Evolutionary conservation across 108 stramenopile species (phyloP), one percentile per base, ranked within the genome.

Genomic region (Asterionellopsis glacialis): DNA sequence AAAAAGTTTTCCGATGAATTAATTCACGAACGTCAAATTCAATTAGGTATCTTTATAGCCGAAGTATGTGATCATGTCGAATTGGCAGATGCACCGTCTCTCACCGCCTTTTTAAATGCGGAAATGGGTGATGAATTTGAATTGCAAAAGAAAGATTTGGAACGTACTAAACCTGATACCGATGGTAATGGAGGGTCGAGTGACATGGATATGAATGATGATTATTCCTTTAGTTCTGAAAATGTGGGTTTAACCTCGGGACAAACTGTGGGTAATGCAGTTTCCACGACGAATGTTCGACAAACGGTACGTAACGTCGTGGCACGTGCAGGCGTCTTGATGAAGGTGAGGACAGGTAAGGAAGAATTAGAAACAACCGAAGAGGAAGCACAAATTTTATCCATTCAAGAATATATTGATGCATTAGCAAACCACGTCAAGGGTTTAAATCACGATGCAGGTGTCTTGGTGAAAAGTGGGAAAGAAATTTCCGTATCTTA

Each of bases 91-190:
- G 73, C 89, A 33, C 77, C 82, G 7, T 82, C 70, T 41, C 67
- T 97, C 16, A 69, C 82, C 23, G 73, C 83, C 0, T 95, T 96
- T 62, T 84, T 98, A 43, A 64, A 77, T 40, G 83, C 80, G 6
- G 76, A 77, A 10, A 68, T 75, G 15, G 69, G 79, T 7, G 21
- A 33, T 12, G 68, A 68, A 28, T 88, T 88, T 59, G 81, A 83
- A 43, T 62, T 61, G 0, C 81, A 73, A 42, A 80, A 77, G 68
- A 84, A 76, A 50, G 66, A 76, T 21, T 63, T 79, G 16, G 69
- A 67, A 48, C 38, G 45, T 12, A 26, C 13, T 4, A 61, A 68
- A 49, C 72, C 72, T 38, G 61, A 58, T 24, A 45, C 56, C 44
- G 51, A 23, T 23, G 44, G 21, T 38, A 22, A 27, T 59, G 21